Base-by-base conservation (phyloP, 352 stramenopile genomes). In the Globisporangium camurandrum region DNA sequence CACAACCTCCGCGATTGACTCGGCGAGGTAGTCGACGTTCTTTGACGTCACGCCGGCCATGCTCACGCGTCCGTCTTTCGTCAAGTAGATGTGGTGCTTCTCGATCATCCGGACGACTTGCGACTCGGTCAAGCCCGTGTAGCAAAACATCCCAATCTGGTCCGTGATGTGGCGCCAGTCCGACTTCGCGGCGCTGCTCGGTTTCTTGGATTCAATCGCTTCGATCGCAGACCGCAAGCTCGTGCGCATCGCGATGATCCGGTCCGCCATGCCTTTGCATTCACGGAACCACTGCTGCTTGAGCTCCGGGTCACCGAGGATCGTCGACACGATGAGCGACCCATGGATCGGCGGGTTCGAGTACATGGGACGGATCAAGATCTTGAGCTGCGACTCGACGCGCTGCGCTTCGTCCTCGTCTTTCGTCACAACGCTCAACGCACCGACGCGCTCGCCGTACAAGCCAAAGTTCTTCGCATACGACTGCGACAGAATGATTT, bases 401-500 rank as follows among this genome's bases (percentile, higher is more conserved):
- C 93, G 82, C 53, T 95, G 81, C 28, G 93, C 95, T 76, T 99
- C 97, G 26, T 99, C 97, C 37, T 86, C 71, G 66, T 88, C 75
- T 48, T 73, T 70, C 23, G 86, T 96, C 47, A 99, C 96, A 26
- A 99, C 81, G 31, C 86, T 98, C 45, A 99, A 75, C 26, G 95
- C 90, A 43, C 97, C 97, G 23, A 99, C 88, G 62, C 97, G 80
- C 67, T 99, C 95, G 49, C 97, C 97, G 75, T 99, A 99, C 11
- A 99, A 85, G 53, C 97, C 97, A 69, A 99, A 99, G 89, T 99
- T 99, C 82, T 99, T 99, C 38, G 96, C 97, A 72, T 98, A 99
- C 62, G 88, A 98, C 83, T 99, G 97, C 33, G 93, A 92, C 47
- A 99, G 69, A 16, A 97, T 68, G 64, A 99, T 83, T 54, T 97